Percentiles rank a stretch among this genome's conserved stretches.
These are phyloP conservation scores for Eucalyptus regnans DNA, from an alignment of 345 rosid genomes.

Conservation along the genomic window DNA sequence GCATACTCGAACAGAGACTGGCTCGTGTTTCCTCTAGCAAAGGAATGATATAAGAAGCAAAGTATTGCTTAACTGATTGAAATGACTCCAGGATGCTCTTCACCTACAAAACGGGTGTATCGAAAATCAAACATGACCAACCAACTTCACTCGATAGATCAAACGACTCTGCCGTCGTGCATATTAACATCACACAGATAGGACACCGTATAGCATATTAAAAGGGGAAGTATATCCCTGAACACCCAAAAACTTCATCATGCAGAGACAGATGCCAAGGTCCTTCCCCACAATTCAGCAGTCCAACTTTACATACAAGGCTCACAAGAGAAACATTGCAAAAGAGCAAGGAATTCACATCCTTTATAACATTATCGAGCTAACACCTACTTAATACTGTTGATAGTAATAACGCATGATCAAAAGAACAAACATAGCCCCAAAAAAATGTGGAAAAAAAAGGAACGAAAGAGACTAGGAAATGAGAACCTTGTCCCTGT, in stretches of 20 bases:
- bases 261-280: neutral
- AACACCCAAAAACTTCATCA: neutral
- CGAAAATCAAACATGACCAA: neutral
- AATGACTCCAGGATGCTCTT: constrained; percentile 4
- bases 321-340: neutral
- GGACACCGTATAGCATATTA: neutral
- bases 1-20: neutral
- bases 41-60: neutral
- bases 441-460: no score
- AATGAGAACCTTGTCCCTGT: neutral
- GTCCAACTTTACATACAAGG: neutral
- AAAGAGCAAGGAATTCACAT: neutral
- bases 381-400: neutral
- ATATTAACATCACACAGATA: neutral
- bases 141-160: neutral
- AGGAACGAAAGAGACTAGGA: neutral
- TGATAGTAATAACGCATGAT: neutral
- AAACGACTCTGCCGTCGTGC: neutral
- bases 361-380: neutral
- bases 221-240: neutral
- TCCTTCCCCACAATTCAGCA: neutral
- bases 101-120: neutral
- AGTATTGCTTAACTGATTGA: neutral
- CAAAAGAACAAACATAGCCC: neutral
- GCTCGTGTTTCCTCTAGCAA: constrained; percentile 12